Evolutionary conservation across 2,329 filamentous ascomycete genomes (phyloP).

Genomic region (Aspergillus neotritici): DNA sequence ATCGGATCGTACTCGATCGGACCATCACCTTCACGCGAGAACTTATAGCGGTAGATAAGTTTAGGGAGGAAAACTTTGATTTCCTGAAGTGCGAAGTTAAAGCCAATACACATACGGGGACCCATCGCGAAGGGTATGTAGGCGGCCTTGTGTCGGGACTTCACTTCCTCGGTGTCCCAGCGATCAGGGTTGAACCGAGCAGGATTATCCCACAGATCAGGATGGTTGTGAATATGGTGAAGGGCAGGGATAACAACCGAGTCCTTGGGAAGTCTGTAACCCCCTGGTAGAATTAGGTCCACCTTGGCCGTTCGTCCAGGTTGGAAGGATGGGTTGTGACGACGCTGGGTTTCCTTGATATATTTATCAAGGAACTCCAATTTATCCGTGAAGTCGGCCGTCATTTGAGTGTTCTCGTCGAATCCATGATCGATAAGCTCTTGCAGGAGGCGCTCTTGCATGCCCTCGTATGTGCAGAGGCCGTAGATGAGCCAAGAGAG

Average conservation of each 20-base stretch:
- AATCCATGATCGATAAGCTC: constrained; percentile 51
- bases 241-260: constrained; percentile 50
- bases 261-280: constrained; percentile 51
- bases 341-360: constrained; percentile 57
- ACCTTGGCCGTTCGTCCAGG: constrained; percentile 52
- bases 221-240: constrained; percentile 47
- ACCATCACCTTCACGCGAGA: constrained; percentile 46
- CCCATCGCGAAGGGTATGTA: constrained; percentile 58
- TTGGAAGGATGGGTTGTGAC: constrained; percentile 58
- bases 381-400: constrained; percentile 44
- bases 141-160: constrained; percentile 46
- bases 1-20: constrained; percentile 39
- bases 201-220: constrained; percentile 54
- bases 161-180: constrained; percentile 53
- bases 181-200: constrained; percentile 54
- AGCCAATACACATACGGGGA: constrained; percentile 56
- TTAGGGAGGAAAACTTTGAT: constrained; percentile 54
- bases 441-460: constrained; percentile 54
- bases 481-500: constrained; percentile 56
- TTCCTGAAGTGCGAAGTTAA: constrained; percentile 59
- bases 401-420: constrained; percentile 41
- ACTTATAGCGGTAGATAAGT: constrained; percentile 56
- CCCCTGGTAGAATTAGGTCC: constrained; percentile 55
- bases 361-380: constrained; percentile 41
- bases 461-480: constrained; percentile 49